These are phyloP conservation scores for Blastobotrys indianensis DNA, from an alignment of 1,139 yeast genomes.

Conservation along the genomic window DNA sequence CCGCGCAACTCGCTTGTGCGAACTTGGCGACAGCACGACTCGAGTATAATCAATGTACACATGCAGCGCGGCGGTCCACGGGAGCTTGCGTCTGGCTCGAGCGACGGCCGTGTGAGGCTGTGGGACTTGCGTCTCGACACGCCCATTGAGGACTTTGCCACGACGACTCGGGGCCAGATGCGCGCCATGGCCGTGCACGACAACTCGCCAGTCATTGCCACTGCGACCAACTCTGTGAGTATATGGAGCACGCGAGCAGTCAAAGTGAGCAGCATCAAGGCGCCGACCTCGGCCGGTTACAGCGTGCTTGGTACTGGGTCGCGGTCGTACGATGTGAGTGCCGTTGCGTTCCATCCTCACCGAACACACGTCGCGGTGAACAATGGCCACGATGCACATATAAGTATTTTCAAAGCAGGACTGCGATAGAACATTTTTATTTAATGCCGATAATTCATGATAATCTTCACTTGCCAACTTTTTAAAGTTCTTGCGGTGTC, in stretches of 20 bases:
- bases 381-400: conserved; percentile 71
- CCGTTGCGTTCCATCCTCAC: conserved; percentile 84
- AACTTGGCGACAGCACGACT: conserved; percentile 60
- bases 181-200: conserved; percentile 82
- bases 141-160: conserved; percentile 62
- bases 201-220: conserved; percentile 89
- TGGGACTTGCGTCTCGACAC: conserved; percentile 83
- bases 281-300: conserved; percentile 35
- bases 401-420: conserved; percentile 57
- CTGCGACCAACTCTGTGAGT: conserved; percentile 78
- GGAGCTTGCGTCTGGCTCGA: conserved; percentile 75
- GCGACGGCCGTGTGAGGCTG: conserved; percentile 74
- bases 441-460: background rate
- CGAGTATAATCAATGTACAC: conserved; percentile 73
- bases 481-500: too few species aligned
- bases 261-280: conserved; percentile 54
- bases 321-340: conserved; percentile 49
- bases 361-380: conserved; percentile 88
- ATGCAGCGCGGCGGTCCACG: conserved; percentile 97
- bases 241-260: conserved; percentile 87
- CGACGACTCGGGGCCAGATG: conserved; percentile 49
- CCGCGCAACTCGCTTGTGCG: conserved; percentile 82
- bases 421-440: background rate
- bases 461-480: too few species aligned
- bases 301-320: conserved; percentile 35